Evolutionary conservation across 192 early-diverging fungal species (phyloP).

Genomic region (Backusella westeae): DNA sequence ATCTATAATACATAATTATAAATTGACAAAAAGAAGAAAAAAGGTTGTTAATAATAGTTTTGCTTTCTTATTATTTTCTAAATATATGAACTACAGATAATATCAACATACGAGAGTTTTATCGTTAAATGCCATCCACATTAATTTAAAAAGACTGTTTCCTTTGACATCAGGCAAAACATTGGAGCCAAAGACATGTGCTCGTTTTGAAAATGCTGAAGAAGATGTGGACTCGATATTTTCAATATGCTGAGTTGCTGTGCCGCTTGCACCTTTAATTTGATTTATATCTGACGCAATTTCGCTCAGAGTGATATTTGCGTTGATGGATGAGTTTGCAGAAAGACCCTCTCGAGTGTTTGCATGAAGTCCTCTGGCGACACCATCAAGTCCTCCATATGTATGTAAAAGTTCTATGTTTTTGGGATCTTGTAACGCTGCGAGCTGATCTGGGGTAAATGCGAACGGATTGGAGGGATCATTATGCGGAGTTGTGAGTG

Average conservation of each 20-base stretch:
- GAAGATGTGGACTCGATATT: not conserved
- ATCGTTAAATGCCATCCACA: slow-evolving; percentile 83
- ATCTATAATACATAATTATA: slow-evolving; percentile 44
- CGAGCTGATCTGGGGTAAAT: slow-evolving; percentile 50
- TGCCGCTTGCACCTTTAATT: not conserved
- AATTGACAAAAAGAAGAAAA: not conserved
- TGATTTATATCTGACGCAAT: not conserved
- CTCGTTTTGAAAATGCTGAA: slow-evolving; percentile 46
- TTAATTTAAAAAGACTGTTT: slow-evolving; percentile 69
- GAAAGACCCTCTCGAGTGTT: slow-evolving; percentile 44
- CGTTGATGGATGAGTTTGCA: slow-evolving; percentile 27
- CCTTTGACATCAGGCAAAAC: slow-evolving; percentile 65
- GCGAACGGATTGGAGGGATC: slow-evolving; percentile 48
- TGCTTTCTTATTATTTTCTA: not conserved
- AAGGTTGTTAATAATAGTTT: slow-evolving; percentile 12
- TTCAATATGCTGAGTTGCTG: not conserved
- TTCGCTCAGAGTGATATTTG: slow-evolving; percentile 35
- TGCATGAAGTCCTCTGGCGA: slow-evolving; percentile 48
- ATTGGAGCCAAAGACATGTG: slow-evolving; percentile 65
- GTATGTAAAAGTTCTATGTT: slow-evolving; percentile 37
- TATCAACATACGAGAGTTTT: slow-evolving; percentile 61
- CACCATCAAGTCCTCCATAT: slow-evolving; percentile 52
- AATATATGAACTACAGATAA: not conserved
- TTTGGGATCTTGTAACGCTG: slow-evolving; percentile 58
- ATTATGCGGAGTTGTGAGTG: slow-evolving; percentile 31